These are phyloP conservation scores for Leptomonas pyrrhocoris DNA, from an alignment of 208 protist genomes.

Conservation along the genomic window DNA sequence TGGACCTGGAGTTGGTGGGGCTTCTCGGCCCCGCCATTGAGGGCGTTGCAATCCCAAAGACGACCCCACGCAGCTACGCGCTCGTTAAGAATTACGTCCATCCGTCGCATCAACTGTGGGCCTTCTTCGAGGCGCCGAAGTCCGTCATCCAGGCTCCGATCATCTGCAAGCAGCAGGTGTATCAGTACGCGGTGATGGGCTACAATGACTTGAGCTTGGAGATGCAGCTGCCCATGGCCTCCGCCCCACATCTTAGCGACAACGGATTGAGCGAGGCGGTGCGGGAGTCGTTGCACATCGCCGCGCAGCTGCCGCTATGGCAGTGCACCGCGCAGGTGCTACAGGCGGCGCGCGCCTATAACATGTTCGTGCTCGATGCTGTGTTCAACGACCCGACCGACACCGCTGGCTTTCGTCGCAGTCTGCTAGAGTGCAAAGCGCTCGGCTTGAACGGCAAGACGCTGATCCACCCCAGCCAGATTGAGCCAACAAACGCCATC, in stretches of 20 bases:
- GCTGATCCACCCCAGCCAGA: slow-evolving; percentile 72
- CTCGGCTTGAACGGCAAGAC: slow-evolving; percentile 88
- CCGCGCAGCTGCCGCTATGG: slow-evolving; percentile 47
- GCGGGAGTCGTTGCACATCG: slow-evolving; percentile 26
- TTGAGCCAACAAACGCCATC: slow-evolving; percentile 60
- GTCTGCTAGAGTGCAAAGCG: slow-evolving; percentile 48
- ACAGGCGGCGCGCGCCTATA: slow-evolving; percentile 56
- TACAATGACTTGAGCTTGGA: slow-evolving; percentile 60
- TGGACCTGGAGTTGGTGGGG: slow-evolving; percentile 80
- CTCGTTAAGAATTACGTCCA: slow-evolving; percentile 70
- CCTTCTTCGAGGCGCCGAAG: slow-evolving; percentile 75
- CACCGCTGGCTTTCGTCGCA: slow-evolving; percentile 59
- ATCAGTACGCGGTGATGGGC: slow-evolving; percentile 76
- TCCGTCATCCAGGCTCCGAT: slow-evolving; percentile 68
- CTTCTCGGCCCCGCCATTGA: slow-evolving; percentile 72
- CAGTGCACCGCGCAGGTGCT: slow-evolving; percentile 67
- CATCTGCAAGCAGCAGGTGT: slow-evolving; percentile 70
- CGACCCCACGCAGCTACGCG: slow-evolving; percentile 50
- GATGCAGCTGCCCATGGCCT: slow-evolving; percentile 46
- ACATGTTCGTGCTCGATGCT: slow-evolving; percentile 77
- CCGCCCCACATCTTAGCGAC: slow-evolving; percentile 11
- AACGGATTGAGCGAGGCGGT: slow-evolving; percentile 13
- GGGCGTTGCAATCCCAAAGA: slow-evolving; percentile 77
- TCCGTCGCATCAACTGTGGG: slow-evolving; percentile 82
- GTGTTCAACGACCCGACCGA: slow-evolving; percentile 81